Percentiles rank a stretch among this genome's conserved stretches.
Evolutionary conservation across 1,284 basidiomycete genomes (phyloP).

Genomic region (Jaminaea rosea): DNA sequence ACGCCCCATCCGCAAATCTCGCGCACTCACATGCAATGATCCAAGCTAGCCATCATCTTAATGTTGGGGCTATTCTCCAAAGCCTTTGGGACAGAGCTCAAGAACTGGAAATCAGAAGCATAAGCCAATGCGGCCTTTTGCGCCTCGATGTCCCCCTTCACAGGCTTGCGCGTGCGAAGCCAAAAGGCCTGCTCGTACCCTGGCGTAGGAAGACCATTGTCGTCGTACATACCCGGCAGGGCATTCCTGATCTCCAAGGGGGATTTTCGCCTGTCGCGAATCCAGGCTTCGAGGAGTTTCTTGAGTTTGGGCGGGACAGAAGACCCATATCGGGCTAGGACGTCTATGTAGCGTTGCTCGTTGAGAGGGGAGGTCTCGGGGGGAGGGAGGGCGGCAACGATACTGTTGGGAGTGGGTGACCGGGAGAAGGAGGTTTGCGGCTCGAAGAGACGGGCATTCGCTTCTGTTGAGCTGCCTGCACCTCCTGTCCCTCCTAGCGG

Average conservation of each 20-base stretch:
- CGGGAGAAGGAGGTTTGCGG: not conserved
- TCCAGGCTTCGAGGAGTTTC: constrained; percentile 21
- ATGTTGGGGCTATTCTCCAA: constrained; percentile 19
- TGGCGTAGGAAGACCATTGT: constrained; percentile 25
- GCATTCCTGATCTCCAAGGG: constrained; percentile 38
- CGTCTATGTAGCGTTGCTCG: constrained; percentile 22
- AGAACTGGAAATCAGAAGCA: constrained; percentile 34
- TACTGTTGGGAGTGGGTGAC: constrained; percentile 10
- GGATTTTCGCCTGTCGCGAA: constrained; percentile 25
- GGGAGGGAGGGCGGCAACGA: constrained; percentile 14
- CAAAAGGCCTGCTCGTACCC: constrained; percentile 42
- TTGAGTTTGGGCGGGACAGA: constrained; percentile 12
- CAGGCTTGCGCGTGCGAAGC: constrained; percentile 29
- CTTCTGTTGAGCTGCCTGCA: not conserved
- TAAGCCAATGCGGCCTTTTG: constrained; percentile 42
- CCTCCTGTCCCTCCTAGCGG: not conserved
- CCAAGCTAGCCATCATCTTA: constrained; percentile 44
- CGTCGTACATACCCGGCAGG: constrained; percentile 37
- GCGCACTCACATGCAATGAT: constrained; percentile 33
- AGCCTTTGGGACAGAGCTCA: constrained; percentile 36
- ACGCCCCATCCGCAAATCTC: not conserved
- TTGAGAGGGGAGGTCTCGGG: constrained; percentile 27
- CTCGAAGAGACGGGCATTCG: not conserved
- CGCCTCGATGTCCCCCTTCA: constrained; percentile 18
- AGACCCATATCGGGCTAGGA: constrained; percentile 12